Base-by-base conservation (phyloP, 208 protist species). In the Wallacemonas rigidus region DNA sequence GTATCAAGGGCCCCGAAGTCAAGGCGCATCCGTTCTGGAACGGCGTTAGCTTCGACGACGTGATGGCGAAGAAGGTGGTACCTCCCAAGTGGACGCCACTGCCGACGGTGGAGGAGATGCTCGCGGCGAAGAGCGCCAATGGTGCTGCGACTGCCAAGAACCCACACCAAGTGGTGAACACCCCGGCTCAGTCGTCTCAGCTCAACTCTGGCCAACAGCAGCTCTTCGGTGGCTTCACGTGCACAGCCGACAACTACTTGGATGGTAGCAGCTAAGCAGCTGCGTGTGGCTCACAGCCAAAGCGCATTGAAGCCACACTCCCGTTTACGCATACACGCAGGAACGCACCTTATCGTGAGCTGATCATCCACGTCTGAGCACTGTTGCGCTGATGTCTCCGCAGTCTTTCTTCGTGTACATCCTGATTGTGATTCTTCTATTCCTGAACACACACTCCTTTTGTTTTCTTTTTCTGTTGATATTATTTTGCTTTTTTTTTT, bases 1-100 rank as follows among this genome's bases (percentile, higher is more conserved):
- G 91, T 62, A 94, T 95, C 67, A 93, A 95, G 69, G 90, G 90
- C n/a, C 77, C 79, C 6, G 91, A 96, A 71, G 85, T 98, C 35
- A 91, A 92, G 80, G 78, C 78, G 41, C 95, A 98, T 68, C 86
- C 88, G 35, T 98, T 96, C 83, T 98, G 93, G 88, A 93, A 88
- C 57, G 90, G 93, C 51, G 83, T 98, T 71, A 94, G 76, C 82
- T 97, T 95, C 61, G 88, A 95, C 45, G 92, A 97, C 6, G 87
- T 97, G 48, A 90, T 94, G 87, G 67, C 85, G 70, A 90, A 89
- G 69, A 92, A 92, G 73, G 73, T 97, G 38, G 72, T 76, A 44
- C 90, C 90, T 14, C 88, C 90, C n/a, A 90, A 91, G 62, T 97
- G 90, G 89, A 91, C 76, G 35, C 92, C 88, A 53, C 81, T 95